Evolutionary conservation across 345 rosid species (phyloP), one percentile per base, ranked within the genome.

Genomic region (Pugionium dolabratum): DNA sequence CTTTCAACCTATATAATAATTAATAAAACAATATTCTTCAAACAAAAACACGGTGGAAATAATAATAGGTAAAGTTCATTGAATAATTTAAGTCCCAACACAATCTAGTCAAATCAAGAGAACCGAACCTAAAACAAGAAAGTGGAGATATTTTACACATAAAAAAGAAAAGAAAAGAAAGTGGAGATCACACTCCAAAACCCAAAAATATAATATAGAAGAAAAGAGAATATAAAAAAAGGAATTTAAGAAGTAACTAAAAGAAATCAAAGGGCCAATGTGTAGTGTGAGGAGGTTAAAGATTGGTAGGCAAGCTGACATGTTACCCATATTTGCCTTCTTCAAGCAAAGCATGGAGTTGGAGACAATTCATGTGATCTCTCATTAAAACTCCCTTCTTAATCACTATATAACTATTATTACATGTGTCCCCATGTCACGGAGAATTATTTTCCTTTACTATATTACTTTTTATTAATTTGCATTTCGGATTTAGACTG

Each of bases 301-400:
- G 77, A 72, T 75, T 79, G 75, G 79, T 82, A 75, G 81, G 88
- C 80, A 85, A 79, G 59, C 76, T 81, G 95, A 81, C 92, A 86
- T 83, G 85, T 70, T 79, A 76, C 86, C 87, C 84, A 82, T 81
- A 79, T 71, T 76, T 79, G 66, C 72, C 84, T 76, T 69, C 74
- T 86, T 81, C 65, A 85, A 87, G 69, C 81, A 68, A 78, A 77
- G 83, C 79, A 81, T 69, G 90, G 85, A 70, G 90, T 86, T 85
- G 88, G 84, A 80, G 85, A 86, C 93, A 84, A 83, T 79, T 86
- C 95, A 83, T 82, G 88, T 85, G 90, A 76, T 86, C 78, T 78
- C 73, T 81, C 76, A 73, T 70, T 44, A 66, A 64, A 76, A 56
- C 62, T 33, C 62, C 36, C 54, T 63, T 56, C 54, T 31, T 74